Evolutionary conservation across 2,329 filamentous ascomycete genomes (phyloP).

Genomic region (Hypoxylon sp.): DNA sequence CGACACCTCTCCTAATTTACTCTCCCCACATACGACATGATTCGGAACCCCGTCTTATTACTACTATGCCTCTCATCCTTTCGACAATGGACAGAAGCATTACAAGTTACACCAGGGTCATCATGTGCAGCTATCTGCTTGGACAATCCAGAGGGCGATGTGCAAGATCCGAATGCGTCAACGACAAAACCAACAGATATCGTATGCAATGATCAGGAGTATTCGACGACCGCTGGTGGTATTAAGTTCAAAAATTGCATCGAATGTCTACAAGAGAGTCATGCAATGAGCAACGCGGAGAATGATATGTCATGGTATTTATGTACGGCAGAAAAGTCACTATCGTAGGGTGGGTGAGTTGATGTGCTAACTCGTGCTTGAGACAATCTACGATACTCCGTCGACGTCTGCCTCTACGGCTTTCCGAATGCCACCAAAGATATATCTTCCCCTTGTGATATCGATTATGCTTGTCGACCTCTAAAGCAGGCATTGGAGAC

Average conservation of each 20-base stretch:
- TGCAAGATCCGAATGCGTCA: constrained; percentile 56
- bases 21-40: constrained; percentile 26
- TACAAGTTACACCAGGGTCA: constrained; percentile 67
- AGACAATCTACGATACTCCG: constrained; percentile 67
- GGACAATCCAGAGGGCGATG: constrained; percentile 56
- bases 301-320: constrained; percentile 64
- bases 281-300: constrained; percentile 57
- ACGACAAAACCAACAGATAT: constrained; percentile 64
- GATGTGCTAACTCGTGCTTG: constrained; percentile 41
- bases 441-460: constrained; percentile 61
- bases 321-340: constrained; percentile 57
- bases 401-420: constrained; percentile 64
- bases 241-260: constrained; percentile 65
- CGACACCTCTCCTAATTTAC: constrained; percentile 17
- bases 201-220: constrained; percentile 61
- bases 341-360: not conserved
- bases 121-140: constrained; percentile 65
- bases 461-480: constrained; percentile 59
- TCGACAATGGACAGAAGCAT: constrained; percentile 45
- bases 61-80: constrained; percentile 43
- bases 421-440: constrained; percentile 53
- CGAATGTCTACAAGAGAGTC: constrained; percentile 64
- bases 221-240: constrained; percentile 56
- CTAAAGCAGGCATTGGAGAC: constrained; percentile 58
- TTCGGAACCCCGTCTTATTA: constrained; percentile 28